A percentile compares a stretch with the other conserved stretches of the same genome.
These are phyloP conservation scores for Cyberlindnera mrakii DNA, from an alignment of 805 yeast species.

Conservation along the genomic window DNA sequence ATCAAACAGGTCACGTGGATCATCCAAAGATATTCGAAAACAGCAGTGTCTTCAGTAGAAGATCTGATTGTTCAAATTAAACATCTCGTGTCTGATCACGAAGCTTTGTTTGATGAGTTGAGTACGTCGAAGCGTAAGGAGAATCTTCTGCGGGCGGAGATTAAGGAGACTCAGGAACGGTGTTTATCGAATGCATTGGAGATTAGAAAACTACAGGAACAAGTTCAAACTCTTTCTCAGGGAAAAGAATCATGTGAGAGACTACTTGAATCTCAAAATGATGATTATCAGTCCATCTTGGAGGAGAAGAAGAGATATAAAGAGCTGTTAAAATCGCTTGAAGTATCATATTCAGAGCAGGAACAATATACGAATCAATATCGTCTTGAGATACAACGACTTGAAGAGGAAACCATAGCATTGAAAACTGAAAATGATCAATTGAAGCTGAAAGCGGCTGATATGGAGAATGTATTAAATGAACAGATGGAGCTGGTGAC, in stretches of 20 bases:
- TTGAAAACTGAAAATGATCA: background rate
- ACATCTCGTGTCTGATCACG: no score
- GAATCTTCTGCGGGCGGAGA: background rate
- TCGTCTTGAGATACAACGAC: background rate
- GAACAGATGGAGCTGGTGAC: constrained; percentile 4
- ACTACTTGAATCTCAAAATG: background rate
- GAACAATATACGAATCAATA: background rate
- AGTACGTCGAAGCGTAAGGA: background rate
- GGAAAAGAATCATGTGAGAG: background rate
- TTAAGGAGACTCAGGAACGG: background rate
- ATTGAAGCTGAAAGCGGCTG: background rate
- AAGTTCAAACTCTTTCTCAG: background rate
- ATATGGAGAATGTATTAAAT: constrained; percentile 1
- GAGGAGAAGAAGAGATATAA: constrained; percentile 1
- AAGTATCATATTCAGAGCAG: constrained; percentile 4
- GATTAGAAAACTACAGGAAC: background rate
- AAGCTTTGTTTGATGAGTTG: no score
- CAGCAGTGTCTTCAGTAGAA: no score
- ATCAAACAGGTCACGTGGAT: no score
- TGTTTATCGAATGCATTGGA: background rate
- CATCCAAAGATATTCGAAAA: no score
- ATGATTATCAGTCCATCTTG: background rate
- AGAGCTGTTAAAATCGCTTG: constrained; percentile 7
- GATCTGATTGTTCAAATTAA: no score
- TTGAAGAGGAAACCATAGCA: background rate